Evolutionary conservation across 2,329 filamentous ascomycete genomes (phyloP).

Genomic region (Rugonectria rugulosa): DNA sequence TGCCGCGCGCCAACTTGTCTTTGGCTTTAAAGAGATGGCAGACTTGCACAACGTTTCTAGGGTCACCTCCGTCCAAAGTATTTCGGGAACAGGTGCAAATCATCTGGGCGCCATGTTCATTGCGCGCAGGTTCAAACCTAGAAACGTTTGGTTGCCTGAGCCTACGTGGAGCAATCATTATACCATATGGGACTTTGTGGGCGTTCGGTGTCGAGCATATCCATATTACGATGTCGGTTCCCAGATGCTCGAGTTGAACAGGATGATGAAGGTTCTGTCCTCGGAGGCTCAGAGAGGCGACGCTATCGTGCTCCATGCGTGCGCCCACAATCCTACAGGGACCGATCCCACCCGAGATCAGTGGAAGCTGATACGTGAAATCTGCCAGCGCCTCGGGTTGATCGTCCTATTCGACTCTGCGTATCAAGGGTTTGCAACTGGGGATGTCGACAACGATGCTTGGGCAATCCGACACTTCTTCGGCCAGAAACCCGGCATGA

Average conservation of each 20-base stretch:
- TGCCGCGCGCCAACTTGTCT: too few relatives aligned
- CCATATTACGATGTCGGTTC: slow-evolving; percentile 42
- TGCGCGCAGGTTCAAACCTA: slow-evolving; percentile 27
- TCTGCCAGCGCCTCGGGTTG: slow-evolving; percentile 40
- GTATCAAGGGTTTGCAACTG: slow-evolving; percentile 49
- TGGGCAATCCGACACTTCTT: slow-evolving; percentile 46
- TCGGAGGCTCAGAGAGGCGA: slow-evolving; percentile 37
- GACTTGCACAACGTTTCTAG: too few relatives aligned
- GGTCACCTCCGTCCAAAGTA: slow-evolving; percentile 46
- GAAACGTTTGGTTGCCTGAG: slow-evolving; percentile 40
- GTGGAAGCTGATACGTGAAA: slow-evolving; percentile 43
- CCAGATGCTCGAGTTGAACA: slow-evolving; percentile 40
- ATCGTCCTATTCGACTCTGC: slow-evolving; percentile 48
- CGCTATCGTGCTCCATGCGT: slow-evolving; percentile 48
- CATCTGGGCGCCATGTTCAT: slow-evolving; percentile 42
- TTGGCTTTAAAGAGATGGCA: too few relatives aligned
- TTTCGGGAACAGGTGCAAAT: slow-evolving; percentile 48
- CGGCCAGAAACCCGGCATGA: slow-evolving; percentile 8
- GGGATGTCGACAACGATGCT: slow-evolving; percentile 43
- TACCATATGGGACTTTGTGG: slow-evolving; percentile 40
- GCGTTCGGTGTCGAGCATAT: slow-evolving; percentile 35
- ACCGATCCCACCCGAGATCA: slow-evolving; percentile 44
- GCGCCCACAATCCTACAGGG: slow-evolving; percentile 50
- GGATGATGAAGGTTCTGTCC: slow-evolving; percentile 37
- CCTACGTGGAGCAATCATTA: slow-evolving; percentile 58